phyloP scores from a whole-genome alignment of 495 filamentous ascomycete genomes.

The Acidomyces sp. region DNA sequence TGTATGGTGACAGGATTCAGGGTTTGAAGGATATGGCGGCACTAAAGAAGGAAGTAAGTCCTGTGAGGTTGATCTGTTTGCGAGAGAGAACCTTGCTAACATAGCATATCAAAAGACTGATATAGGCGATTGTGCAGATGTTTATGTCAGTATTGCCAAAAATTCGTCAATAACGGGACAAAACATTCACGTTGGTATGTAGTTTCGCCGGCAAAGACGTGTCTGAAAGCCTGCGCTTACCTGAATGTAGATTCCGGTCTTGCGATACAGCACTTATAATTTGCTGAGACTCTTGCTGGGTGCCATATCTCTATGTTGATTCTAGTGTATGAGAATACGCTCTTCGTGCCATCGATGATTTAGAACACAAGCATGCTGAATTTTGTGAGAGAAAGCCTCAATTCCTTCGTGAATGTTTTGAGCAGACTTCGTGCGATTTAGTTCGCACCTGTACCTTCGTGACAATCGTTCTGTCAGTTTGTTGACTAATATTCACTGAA shows the following conservation, averaged over 20 bases:
- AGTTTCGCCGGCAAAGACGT: background rate
- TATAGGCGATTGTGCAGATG: conserved; percentile 31
- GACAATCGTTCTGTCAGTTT: too few species aligned
- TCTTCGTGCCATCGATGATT: too few species aligned
- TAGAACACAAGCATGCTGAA: too few species aligned
- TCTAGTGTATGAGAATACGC: too few species aligned
- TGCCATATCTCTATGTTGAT: too few species aligned
- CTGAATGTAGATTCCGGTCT: conserved; percentile 6
- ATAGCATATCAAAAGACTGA: conserved; percentile 16
- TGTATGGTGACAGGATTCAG: conserved; percentile 24
- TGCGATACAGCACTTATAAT: conserved; percentile 11
- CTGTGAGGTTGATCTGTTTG: background rate
- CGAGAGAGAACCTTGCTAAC: background rate
- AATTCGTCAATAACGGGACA: conserved; percentile 32
- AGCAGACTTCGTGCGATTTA: too few species aligned
- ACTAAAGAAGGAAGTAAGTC: conserved; percentile 25
- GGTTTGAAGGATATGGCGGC: conserved; percentile 23
- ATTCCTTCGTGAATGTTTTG: too few species aligned
- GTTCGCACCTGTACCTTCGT: too few species aligned
- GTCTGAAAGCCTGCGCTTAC: too few species aligned
- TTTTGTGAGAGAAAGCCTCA: too few species aligned
- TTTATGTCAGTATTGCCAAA: conserved; percentile 28
- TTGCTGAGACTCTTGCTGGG: background rate
- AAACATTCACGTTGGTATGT: conserved; percentile 28
- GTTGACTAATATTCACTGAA: too few species aligned